A percentile compares a stretch with the other conserved stretches of the same genome.
Evolutionary conservation across 2,329 filamentous ascomycete species (phyloP).

Genomic region (Claviceps maximensis): DNA sequence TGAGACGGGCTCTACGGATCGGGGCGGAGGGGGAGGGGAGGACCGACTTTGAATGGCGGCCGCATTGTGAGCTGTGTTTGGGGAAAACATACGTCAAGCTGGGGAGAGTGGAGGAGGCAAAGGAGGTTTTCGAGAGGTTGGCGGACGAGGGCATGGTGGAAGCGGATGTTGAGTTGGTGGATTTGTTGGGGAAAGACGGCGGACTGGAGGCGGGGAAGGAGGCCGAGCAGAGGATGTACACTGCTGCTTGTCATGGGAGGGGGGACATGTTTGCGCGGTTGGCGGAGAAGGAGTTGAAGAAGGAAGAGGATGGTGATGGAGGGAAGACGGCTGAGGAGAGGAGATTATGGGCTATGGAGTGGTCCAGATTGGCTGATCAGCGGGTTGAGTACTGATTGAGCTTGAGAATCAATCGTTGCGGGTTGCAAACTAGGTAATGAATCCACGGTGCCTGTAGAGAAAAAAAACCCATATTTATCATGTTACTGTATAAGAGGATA

Average conservation of each 20-base stretch:
- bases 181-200: conserved; percentile 11
- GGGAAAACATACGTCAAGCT: conserved; percentile 13
- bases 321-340: conserved; percentile 9
- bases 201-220: conserved; percentile 9
- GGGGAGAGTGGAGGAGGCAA: conserved; percentile 13
- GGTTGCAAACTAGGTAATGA: neutral
- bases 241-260: conserved; percentile 14
- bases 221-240: conserved; percentile 13
- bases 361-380: conserved; percentile 18
- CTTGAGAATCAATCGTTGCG: neutral
- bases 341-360: conserved; percentile 21
- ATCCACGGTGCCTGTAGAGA: no score
- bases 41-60: conserved; percentile 19
- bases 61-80: conserved; percentile 14
- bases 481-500: no score
- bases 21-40: neutral
- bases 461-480: no score
- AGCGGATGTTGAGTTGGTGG: conserved; percentile 16
- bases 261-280: conserved; percentile 15
- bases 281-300: conserved; percentile 17
- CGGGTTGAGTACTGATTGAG: conserved; percentile 10
- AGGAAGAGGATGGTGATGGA: neutral
- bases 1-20: conserved; percentile 15
- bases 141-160: conserved; percentile 11
- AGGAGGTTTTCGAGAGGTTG: conserved; percentile 11